Evolutionary conservation across 2,329 filamentous ascomycete genomes (phyloP).

Genomic region (Fusarium fujikuroi): DNA sequence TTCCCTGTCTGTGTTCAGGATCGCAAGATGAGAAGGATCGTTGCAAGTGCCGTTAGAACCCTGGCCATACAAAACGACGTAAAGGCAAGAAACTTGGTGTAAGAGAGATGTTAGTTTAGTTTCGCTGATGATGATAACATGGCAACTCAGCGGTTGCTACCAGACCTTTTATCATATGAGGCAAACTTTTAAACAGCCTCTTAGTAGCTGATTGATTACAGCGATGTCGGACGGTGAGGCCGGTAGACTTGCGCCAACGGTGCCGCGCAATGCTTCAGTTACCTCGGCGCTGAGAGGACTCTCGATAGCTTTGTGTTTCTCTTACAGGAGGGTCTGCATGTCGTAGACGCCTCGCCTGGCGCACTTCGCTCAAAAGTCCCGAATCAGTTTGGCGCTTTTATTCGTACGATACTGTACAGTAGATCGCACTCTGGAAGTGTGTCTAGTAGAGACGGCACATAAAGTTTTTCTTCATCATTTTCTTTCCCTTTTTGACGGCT

Average conservation of each 20-base stretch:
- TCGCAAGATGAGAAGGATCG: constrained; percentile 42
- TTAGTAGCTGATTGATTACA: constrained; percentile 13
- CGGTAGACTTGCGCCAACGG: constrained; percentile 35
- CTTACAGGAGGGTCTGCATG: constrained; percentile 35
- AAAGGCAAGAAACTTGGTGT: constrained; percentile 2
- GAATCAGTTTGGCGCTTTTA: constrained; percentile 19
- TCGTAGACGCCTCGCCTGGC: constrained; percentile 28
- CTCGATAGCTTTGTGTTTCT: constrained; percentile 31
- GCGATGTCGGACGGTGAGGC: constrained; percentile 44
- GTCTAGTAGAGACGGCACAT: constrained; percentile 5
- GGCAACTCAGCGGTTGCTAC: constrained; percentile 22
- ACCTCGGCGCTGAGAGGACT: constrained; percentile 25
- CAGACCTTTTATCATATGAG: constrained; percentile 21
- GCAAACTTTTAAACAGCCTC: constrained; percentile 1
- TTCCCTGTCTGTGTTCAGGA: constrained; percentile 38
- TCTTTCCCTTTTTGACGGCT: background rate
- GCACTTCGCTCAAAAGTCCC: constrained; percentile 26
- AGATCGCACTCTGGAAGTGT: constrained; percentile 23
- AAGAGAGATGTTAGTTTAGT: constrained; percentile 12
- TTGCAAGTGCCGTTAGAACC: constrained; percentile 40
- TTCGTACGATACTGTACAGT: constrained; percentile 20
- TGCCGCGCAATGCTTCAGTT: constrained; percentile 25
- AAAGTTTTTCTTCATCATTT: constrained; percentile 20
- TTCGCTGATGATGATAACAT: constrained; percentile 21
- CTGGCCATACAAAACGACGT: constrained; percentile 6